Evolutionary conservation across 2,329 filamentous ascomycete genomes (phyloP).

Genomic region (Cryphonectria carpinicola): DNA sequence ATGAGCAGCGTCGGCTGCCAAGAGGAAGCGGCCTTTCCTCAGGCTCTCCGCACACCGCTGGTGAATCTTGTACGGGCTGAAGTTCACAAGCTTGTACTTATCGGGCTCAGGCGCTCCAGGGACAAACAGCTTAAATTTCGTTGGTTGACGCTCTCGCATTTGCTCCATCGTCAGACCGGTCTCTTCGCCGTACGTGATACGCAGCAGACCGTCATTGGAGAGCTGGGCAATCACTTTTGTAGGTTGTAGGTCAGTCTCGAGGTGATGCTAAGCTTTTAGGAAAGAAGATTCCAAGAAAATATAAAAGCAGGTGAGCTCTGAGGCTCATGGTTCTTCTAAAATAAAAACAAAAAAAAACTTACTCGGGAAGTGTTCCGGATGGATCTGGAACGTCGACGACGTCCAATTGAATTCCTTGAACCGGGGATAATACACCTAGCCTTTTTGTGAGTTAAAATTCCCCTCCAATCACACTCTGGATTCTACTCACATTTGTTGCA

Average conservation of each 20-base stretch:
- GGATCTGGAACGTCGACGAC: slow-evolving; percentile 55
- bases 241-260: slow-evolving; percentile 35
- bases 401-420: slow-evolving; percentile 48
- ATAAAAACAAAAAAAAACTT: not conserved
- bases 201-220: slow-evolving; percentile 53
- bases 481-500: slow-evolving; percentile 51
- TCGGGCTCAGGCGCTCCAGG: slow-evolving; percentile 53
- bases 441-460: not conserved
- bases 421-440: slow-evolving; percentile 47
- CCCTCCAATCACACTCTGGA: not conserved
- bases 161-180: slow-evolving; percentile 47
- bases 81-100: slow-evolving; percentile 52
- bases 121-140: slow-evolving; percentile 50
- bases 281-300: not conserved
- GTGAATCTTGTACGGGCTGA: slow-evolving; percentile 55
- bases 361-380: slow-evolving; percentile 52
- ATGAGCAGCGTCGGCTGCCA: slow-evolving; percentile 57
- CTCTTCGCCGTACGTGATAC: slow-evolving; percentile 56
- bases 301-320: not conserved
- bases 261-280: not conserved
- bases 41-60: slow-evolving; percentile 53
- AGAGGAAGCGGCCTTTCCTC: slow-evolving; percentile 50
- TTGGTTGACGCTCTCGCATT: slow-evolving; percentile 47
- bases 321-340: not conserved
- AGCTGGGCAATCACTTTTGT: slow-evolving; percentile 50